Conservation (phyloP, 768 basidiomycete genomes). For the Lentinus tigrinus region DNA sequence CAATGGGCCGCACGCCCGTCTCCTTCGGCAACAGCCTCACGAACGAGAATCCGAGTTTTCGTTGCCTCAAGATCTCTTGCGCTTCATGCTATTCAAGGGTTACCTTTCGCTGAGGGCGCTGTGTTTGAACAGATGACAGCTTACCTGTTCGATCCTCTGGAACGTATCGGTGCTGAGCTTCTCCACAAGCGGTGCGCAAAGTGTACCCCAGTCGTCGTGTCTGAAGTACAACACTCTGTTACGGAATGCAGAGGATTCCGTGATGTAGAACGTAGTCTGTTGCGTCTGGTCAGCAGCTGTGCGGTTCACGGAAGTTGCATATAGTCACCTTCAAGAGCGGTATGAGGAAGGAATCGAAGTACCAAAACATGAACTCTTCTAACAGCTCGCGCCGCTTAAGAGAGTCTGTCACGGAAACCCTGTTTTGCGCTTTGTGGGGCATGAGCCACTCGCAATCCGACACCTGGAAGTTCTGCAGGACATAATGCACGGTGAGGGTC, state of each 20-base stretch:
- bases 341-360: slow-evolving; percentile 82
- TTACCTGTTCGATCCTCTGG: slow-evolving; percentile 64
- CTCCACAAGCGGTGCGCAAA: slow-evolving; percentile 80
- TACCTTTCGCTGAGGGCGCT: not conserved
- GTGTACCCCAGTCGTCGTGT: slow-evolving; percentile 88
- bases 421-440: slow-evolving; percentile 45
- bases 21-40: slow-evolving; percentile 92
- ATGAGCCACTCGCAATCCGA: slow-evolving; percentile 80
- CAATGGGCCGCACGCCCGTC: slow-evolving; percentile 90
- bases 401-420: slow-evolving; percentile 64
- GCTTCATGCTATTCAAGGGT: slow-evolving; percentile 52
- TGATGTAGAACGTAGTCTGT: slow-evolving; percentile 92
- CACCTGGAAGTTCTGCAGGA: slow-evolving; percentile 75
- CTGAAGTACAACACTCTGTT: slow-evolving; percentile 88
- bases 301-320: no score
- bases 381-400: slow-evolving; percentile 78
- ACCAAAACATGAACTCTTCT: slow-evolving; percentile 93
- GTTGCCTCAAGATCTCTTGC: slow-evolving; percentile 62
- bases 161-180: slow-evolving; percentile 73
- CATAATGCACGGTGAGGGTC: slow-evolving; percentile 67
- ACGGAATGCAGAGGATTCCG: slow-evolving; percentile 83
- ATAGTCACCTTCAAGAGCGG: slow-evolving; percentile 70
- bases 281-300: not conserved
- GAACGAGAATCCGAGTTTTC: slow-evolving; percentile 79
- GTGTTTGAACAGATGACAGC: not conserved